phyloP scores from a whole-genome alignment of 2,329 filamentous ascomycete species.

The Colletotrichum sp. region DNA sequence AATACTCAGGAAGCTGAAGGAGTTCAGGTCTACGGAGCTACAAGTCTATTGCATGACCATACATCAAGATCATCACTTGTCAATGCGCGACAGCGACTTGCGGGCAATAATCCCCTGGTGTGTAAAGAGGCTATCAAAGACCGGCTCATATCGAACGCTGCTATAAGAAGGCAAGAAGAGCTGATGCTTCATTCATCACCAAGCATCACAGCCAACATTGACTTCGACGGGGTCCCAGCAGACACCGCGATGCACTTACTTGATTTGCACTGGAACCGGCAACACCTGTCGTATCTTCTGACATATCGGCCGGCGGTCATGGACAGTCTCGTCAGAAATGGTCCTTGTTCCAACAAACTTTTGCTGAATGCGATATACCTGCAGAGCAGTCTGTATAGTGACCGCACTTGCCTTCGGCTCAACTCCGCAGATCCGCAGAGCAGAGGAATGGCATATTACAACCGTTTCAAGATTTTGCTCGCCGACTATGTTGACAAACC shows the following conservation, averaged over 20 bases:
- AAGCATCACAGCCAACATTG: not conserved
- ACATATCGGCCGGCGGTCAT: slow-evolving; percentile 44
- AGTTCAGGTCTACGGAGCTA: not conserved
- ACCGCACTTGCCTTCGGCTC: slow-evolving; percentile 36
- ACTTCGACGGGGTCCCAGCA: slow-evolving; percentile 26
- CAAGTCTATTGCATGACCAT: not conserved
- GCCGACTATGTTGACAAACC: slow-evolving; percentile 35
- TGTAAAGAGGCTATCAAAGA: not conserved
- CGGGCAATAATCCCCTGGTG: not conserved
- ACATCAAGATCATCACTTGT: not conserved
- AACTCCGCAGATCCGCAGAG: slow-evolving; percentile 37
- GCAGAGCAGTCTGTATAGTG: slow-evolving; percentile 41
- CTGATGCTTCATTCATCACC: not conserved
- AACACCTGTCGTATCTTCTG: slow-evolving; percentile 40
- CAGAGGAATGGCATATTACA: slow-evolving; percentile 40
- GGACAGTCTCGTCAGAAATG: slow-evolving; percentile 35
- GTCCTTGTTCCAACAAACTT: slow-evolving; percentile 39
- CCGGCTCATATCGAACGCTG: not conserved
- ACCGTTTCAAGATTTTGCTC: slow-evolving; percentile 39
- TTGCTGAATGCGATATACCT: slow-evolving; percentile 45
- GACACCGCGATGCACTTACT: slow-evolving; percentile 41
- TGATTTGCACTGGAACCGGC: slow-evolving; percentile 41
- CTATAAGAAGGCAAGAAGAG: not conserved
- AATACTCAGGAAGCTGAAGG: not conserved
- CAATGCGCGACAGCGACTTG: not conserved